Percentiles rank a stretch among this genome's conserved stretches.
Evolutionary conservation across 257 asterid genomes (phyloP).

Genomic region (Solanum habrochaites): DNA sequence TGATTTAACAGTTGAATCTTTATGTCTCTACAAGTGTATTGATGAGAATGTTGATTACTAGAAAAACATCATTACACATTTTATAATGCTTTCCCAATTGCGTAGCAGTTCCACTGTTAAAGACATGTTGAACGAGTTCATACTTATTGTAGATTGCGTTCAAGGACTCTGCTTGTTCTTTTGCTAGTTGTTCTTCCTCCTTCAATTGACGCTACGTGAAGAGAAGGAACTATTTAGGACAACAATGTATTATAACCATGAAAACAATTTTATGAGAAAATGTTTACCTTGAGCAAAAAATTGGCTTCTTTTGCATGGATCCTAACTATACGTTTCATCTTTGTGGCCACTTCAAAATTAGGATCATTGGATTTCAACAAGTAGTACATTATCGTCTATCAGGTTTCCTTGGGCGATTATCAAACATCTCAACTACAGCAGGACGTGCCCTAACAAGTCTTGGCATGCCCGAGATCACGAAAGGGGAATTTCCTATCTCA

Average conservation of each 20-base stretch:
- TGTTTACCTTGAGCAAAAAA: background rate
- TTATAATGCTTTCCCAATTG: background rate
- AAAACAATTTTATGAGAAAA: background rate
- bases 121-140: background rate
- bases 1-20: background rate
- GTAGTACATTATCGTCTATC: background rate
- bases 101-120: background rate
- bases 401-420: background rate
- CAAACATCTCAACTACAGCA: background rate
- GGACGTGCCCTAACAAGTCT: background rate
- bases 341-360: background rate
- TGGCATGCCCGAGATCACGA: constrained; percentile 4
- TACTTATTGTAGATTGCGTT: background rate
- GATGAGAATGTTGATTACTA: background rate
- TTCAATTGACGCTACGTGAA: background rate
- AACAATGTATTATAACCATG: background rate
- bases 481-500: background rate
- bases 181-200: constrained; percentile 2
- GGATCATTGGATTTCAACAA: background rate
- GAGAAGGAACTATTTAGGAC: background rate
- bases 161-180: background rate
- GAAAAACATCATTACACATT: background rate
- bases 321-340: background rate
- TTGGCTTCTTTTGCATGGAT: background rate
- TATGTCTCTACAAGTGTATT: background rate